Evolutionary conservation across 2,329 filamentous ascomycete genomes (phyloP), one percentile per base, ranked within the genome.

Genomic region (Colletotrichum plurivorum): DNA sequence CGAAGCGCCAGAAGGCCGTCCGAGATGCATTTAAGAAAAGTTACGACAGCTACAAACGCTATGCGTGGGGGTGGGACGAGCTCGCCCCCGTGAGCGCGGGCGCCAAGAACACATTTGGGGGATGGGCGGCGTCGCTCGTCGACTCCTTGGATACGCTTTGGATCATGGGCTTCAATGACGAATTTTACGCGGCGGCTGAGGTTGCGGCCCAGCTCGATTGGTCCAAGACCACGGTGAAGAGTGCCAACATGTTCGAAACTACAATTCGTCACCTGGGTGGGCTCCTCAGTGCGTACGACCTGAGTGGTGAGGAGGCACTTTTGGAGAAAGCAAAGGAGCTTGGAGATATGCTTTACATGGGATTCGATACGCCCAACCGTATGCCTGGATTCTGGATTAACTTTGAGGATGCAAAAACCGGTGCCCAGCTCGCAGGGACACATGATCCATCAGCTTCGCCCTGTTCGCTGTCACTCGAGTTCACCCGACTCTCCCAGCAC

Each of bases 231-330:
- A 72, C 71, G 1, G 75, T 75, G 1, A 75, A 77, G 3, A 82
- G 84, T 13, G 82, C 88, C 52, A 92, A 91, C 70, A 81, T 92
- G 0, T 93, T 93, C 70, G 91, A 93, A 78, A 92, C 90, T 1
- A 92, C 86, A 9, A 93, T 93, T 65, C 86, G 91, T 46, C 93
- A 93, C 75, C 84, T 93, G 0, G 91, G 91, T 10, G 91, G 91
- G 1, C 84, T 93, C 63, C 75, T 93, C 58, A 87, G 88, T n/a
- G 91, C 91, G 0, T 92, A 92, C 75, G 91, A 93, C 74, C 76
- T 93, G 27, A 92, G 89, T 72, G 83, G 82, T 25, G 84, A 84
- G 62, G 80, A 84, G 63, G 81, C 82, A n/a, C 77, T 93, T 62
- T 80, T 93, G 39, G 79, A 79, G 25, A 92, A 93, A 76, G 89